Evolutionary conservation across 106 monocot genomes (phyloP).

Genomic region (Amphibolis antarctica): DNA sequence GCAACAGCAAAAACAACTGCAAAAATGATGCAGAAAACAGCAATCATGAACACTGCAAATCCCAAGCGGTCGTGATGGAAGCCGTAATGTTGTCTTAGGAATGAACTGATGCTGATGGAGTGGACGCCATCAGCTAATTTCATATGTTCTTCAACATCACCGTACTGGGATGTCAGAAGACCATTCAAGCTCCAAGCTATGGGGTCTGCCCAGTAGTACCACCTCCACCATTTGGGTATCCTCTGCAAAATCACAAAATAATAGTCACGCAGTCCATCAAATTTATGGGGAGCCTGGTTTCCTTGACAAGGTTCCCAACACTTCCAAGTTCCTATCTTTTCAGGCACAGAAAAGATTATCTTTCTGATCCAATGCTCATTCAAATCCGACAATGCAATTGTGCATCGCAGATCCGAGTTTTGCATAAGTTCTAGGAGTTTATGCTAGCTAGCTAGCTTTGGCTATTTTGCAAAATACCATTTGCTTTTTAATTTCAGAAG

Average conservation of each 20-base stretch:
- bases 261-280: neutral
- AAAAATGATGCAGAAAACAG: slow-evolving; percentile 62
- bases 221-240: slow-evolving; percentile 95
- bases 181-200: slow-evolving; percentile 90
- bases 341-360: too few species aligned
- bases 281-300: too few species aligned
- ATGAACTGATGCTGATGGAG: slow-evolving; percentile 29
- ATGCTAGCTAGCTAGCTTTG: too few species aligned
- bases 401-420: too few species aligned
- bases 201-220: slow-evolving; percentile 99
- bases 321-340: too few species aligned
- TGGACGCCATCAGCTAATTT: slow-evolving; percentile 60
- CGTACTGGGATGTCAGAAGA: slow-evolving; percentile 85
- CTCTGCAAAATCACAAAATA: slow-evolving; percentile 38
- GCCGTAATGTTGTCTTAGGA: slow-evolving; percentile 67
- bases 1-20: slow-evolving; percentile 75
- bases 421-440: too few species aligned
- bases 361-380: too few species aligned
- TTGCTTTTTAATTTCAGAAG: too few species aligned
- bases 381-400: too few species aligned
- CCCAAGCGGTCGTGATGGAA: slow-evolving; percentile 68
- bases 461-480: too few species aligned
- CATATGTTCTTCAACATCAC: slow-evolving; percentile 47
- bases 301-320: too few species aligned
- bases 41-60: slow-evolving; percentile 65